Evolutionary conservation across 805 yeast species (phyloP), one percentile per base, ranked within the genome.

Genomic region (Yarrowia divulgata): DNA sequence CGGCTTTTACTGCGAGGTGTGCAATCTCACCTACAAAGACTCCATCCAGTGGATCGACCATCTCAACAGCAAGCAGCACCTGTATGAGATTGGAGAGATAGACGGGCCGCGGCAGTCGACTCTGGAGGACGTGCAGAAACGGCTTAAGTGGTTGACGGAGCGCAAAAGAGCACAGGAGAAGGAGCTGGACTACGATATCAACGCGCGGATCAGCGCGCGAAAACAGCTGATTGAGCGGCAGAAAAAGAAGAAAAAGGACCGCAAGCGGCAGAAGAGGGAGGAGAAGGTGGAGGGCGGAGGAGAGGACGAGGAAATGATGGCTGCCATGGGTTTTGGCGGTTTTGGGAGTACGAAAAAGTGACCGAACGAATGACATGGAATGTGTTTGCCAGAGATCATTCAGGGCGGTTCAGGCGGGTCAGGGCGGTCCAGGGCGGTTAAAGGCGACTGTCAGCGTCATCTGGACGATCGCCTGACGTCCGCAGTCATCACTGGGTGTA

Each of bases 1-100:
- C 71, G 97, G 98, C 29, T 94, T 94, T 78, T 85, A 85, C 73
- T 95, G 99, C 78, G 90, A 89, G 12, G 77, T 85, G 1, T 95
- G 99, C 78, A 86, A 89, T 71, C 77, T 91, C 70, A 88, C 94
- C 1, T 94, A 86, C 79, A 88, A 92, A 75, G 98, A 95, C 76
- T 89, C 90, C 69, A 79, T 92, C 73, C 90, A 92, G 71, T 87
- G 88, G 76, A 83, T 91, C 3, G 96, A 93, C 75, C 98, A 95
- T 79, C 80, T 91, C 75, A 92, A 91, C 75, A 87, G 92, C 45
- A 87, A 87, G 43, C 88, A 84, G 71, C 98, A 81, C 71, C 68
- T 78, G 52, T 72, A 75, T 32, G 73, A 75, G 2, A 73, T 79
- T 0, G 82, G 82, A 8, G 76, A 75, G 67, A 73, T 80, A 32